These are phyloP conservation scores for Trametes polyzona DNA, from an alignment of 1,284 basidiomycete species.

Conservation along the genomic window DNA sequence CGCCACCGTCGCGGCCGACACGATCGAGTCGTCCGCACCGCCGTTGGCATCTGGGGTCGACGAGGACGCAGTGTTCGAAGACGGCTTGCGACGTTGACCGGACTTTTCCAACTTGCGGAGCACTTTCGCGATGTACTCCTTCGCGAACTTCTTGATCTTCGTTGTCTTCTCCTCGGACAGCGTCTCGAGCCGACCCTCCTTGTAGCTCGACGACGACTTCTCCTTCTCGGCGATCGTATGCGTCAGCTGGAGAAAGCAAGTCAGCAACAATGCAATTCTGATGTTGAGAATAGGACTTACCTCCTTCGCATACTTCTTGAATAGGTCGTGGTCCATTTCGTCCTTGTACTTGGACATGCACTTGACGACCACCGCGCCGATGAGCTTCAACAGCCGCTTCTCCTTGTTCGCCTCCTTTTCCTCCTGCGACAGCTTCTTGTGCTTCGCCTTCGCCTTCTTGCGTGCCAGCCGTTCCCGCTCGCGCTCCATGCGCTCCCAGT, in stretches of 20 bases:
- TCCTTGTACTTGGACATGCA: conserved; percentile 90
- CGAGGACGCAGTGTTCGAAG: conserved; percentile 22
- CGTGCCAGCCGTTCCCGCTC: conserved; percentile 12
- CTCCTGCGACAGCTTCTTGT: conserved; percentile 52
- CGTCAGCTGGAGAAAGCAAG: conserved; percentile 57
- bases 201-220: conserved; percentile 85
- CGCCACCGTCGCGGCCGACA: conserved; percentile 15
- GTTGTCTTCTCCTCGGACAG: conserved; percentile 85
- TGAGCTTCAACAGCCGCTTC: conserved; percentile 81
- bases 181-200: conserved; percentile 68
- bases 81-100: conserved; percentile 21
- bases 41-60: conserved; percentile 20
- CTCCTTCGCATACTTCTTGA: conserved; percentile 97
- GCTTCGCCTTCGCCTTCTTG: conserved; percentile 39
- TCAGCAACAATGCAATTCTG: not conserved
- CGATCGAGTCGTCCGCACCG: conserved; percentile 12
- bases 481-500: not conserved
- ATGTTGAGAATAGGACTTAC: conserved; percentile 43
- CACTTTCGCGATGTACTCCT: conserved; percentile 82
- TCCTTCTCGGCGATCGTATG: conserved; percentile 89
- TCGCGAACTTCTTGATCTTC: conserved; percentile 94
- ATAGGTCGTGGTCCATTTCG: conserved; percentile 81
- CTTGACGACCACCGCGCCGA: conserved; percentile 90
- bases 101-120: conserved; percentile 64
- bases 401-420: conserved; percentile 76